Base-by-base conservation (phyloP, 1,139 yeast genomes). In the Yamadazyma dendronema region DNA sequence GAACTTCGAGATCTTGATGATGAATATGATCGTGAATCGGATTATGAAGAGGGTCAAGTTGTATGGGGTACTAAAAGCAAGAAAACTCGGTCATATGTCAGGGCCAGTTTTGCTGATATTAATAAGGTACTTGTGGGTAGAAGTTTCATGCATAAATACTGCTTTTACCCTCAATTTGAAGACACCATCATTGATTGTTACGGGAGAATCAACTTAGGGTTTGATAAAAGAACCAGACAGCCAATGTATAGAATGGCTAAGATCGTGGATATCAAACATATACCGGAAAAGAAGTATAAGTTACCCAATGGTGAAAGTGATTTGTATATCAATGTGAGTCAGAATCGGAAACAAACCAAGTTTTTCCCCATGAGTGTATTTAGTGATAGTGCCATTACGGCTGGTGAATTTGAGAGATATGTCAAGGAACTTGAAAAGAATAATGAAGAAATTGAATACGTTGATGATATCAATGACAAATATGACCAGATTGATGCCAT, bases 161-260 rank as follows among this genome's bases (percentile, higher is more conserved):
- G 92, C 56, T 89, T 83, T 58, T 83, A 89, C 59, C 89, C 92
- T 7, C 89, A 80, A 21, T 90, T 92, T 59, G 80, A 76, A 37
- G 80, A 77, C 16, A 73, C 77, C 1, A 75, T 86, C 11, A 67
- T 76, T 27, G 95, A 88, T 17, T 79, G 95, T 31, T 88, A 73
- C 58, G 95, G 92, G 24, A 77, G 90, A 48, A 80, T 92, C 37
- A 87, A 88, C 55, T 75, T 90, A 42, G 96, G 96, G 4, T 55
- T 67, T 30, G 85, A 84, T 52, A 74, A 72, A 37, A 73, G 79
- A 34, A 77, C 81, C 6, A 78, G 83, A 32, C 66, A 67, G 47
- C 75, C 84, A n/a, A 76, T 79, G 43, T 92, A 92, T 61, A 74
- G 97, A 50, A 76, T 90, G 77, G 95, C 92, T 32, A 84, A 80